Evolutionary conservation across 306 rosid genomes (phyloP).

Genomic region (Glycine soja): DNA sequence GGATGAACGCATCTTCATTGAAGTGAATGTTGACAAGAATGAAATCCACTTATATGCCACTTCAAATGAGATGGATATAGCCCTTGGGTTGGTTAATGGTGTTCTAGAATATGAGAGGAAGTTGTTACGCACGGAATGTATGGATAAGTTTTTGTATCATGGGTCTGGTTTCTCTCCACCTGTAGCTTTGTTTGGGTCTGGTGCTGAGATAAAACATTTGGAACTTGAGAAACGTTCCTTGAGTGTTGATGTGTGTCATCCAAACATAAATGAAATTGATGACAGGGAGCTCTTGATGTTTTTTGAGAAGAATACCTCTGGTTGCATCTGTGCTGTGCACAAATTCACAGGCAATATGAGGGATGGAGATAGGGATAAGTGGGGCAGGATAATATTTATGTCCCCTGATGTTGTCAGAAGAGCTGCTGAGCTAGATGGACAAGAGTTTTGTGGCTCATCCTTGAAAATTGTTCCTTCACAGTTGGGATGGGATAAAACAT

Average conservation of each 20-base stretch:
- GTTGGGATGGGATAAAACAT: constrained; percentile 67
- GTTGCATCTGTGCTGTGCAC: constrained; percentile 73
- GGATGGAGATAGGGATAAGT: constrained; percentile 66
- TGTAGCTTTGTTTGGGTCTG: constrained; percentile 87
- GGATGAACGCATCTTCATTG: constrained; percentile 73
- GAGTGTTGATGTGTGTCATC: constrained; percentile 72
- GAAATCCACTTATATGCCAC: constrained; percentile 68
- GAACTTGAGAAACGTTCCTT: constrained; percentile 81
- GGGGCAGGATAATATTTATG: constrained; percentile 75
- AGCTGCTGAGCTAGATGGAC: constrained; percentile 63
- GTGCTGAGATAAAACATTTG: constrained; percentile 91
- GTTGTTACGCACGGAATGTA: constrained; percentile 69
- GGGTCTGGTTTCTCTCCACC: constrained; percentile 71
- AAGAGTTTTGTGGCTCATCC: constrained; percentile 60
- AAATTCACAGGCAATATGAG: constrained; percentile 58
- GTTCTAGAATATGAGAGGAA: constrained; percentile 69
- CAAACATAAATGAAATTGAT: constrained; percentile 60
- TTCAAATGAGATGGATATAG: constrained; percentile 64
- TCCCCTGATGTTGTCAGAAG: constrained; percentile 80
- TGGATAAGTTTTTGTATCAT: constrained; percentile 77
- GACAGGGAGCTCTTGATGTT: constrained; percentile 81
- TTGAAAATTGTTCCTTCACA: constrained; percentile 76
- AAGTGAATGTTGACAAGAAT: constrained; percentile 69
- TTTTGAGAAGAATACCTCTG: constrained; percentile 67
- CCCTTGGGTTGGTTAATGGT: constrained; percentile 50